These are phyloP conservation scores for Phytophthora pluvialis DNA, from an alignment of 352 stramenopile species.

Conservation along the genomic window DNA sequence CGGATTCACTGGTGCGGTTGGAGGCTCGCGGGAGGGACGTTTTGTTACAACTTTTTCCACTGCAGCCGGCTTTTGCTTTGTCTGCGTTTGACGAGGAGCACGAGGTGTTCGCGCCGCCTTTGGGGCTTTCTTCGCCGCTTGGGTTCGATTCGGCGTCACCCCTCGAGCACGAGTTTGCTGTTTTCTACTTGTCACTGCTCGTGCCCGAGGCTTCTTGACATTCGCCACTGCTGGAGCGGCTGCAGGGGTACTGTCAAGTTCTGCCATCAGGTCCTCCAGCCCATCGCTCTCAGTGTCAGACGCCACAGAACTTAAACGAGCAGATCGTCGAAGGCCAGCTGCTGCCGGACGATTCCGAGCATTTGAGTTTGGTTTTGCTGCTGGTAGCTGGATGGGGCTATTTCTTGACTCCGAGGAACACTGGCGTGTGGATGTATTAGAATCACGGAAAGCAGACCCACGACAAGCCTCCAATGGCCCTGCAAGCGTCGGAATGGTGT, in stretches of 20 bases:
- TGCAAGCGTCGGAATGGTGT: constrained; percentile 17
- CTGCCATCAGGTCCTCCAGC: constrained; percentile 53
- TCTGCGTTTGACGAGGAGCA: constrained; percentile 7
- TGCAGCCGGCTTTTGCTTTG: not conserved
- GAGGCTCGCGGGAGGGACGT: not conserved
- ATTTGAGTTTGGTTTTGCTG: constrained; percentile 9
- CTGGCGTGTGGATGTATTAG: not conserved
- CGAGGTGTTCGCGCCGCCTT: constrained; percentile 10
- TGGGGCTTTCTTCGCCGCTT: constrained; percentile 1
- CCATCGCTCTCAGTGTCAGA: constrained; percentile 59
- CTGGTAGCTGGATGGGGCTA: not conserved
- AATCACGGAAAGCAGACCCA: not conserved
- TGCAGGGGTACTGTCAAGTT: constrained; percentile 37
- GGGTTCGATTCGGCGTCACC: constrained; percentile 6
- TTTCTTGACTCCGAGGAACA: not conserved
- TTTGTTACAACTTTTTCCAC: not conserved
- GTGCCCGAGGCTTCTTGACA: constrained; percentile 10
- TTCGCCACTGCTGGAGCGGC: not conserved
- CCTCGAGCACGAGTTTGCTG: constrained; percentile 7
- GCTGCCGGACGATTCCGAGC: not conserved
- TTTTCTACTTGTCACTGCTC: constrained; percentile 9
- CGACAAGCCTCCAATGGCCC: not conserved
- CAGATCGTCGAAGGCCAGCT: constrained; percentile 21
- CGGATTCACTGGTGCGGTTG: not conserved
- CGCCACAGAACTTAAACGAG: constrained; percentile 38